Evolutionary conservation across 306 rosid genomes (phyloP).

Genomic region (Ormosia semicastrata): DNA sequence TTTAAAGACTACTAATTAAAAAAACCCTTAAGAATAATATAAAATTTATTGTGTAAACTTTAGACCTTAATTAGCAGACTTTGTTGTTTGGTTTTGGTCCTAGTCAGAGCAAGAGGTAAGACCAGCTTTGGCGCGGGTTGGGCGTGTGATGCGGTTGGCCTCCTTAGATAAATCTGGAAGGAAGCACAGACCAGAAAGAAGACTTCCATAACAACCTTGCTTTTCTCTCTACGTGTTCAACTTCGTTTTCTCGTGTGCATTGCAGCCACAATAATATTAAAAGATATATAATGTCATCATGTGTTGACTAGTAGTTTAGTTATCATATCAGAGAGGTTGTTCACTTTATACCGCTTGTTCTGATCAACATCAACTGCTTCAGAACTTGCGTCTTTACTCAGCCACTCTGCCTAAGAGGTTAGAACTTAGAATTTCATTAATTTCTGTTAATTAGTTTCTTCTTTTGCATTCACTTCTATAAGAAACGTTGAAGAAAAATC

Average conservation of each 20-base stretch:
- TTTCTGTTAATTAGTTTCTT: background rate
- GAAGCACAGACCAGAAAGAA: background rate
- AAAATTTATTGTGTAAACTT: background rate
- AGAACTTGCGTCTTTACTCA: background rate
- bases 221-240: background rate
- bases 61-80: background rate
- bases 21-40: too few species aligned
- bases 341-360: background rate
- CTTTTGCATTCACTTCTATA: background rate
- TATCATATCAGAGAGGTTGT: background rate
- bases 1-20: too few species aligned
- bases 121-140: background rate
- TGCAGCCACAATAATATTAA: background rate
- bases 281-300: background rate
- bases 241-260: background rate
- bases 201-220: constrained; percentile 4
- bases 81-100: background rate
- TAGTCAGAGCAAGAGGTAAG: constrained; percentile 2
- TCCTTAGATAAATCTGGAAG: background rate
- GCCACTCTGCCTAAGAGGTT: background rate
- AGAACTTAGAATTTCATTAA: constrained; percentile 13
- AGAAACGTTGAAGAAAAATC: background rate
- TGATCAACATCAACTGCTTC: background rate
- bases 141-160: background rate
- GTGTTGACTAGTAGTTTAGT: constrained; percentile 21